Conservation (phyloP, 75 land plant species). For the Picea sitchensis region DNA sequence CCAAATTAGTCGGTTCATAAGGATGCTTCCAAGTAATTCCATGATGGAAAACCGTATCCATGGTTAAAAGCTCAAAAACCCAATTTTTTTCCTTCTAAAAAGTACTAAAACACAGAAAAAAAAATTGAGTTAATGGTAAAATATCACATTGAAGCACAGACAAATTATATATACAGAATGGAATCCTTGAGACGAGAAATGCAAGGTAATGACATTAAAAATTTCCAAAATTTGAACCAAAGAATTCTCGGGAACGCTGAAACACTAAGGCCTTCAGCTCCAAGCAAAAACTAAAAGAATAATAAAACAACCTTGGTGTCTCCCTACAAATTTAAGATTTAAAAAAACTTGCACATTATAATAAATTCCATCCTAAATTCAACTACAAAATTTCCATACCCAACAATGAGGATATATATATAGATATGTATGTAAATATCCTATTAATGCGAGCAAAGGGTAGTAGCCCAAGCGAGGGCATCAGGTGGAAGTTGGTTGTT, state of each 20-base stretch:
- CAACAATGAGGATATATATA: no score
- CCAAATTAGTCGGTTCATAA: neutral
- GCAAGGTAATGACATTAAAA: no score
- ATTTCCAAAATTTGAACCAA: no score
- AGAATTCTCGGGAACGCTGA: neutral
- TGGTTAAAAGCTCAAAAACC: neutral
- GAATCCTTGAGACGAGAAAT: neutral
- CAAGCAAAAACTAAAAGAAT: neutral
- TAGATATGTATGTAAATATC: no score
- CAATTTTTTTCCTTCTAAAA: no score
- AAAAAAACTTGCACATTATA: neutral
- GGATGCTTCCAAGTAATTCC: neutral
- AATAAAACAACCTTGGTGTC: neutral
- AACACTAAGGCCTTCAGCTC: neutral
- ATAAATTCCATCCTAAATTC: neutral
- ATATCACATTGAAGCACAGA: neutral
- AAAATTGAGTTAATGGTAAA: neutral
- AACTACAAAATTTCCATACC: no score
- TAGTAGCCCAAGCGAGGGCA: neutral
- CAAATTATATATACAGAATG: neutral
- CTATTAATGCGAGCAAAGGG: neutral
- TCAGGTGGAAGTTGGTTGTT: neutral
- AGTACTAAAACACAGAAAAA: neutral
- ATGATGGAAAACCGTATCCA: neutral
- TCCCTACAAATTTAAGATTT: neutral